Conservation (phyloP, 179 eudicot species). For the Silene vulgaris region DNA sequence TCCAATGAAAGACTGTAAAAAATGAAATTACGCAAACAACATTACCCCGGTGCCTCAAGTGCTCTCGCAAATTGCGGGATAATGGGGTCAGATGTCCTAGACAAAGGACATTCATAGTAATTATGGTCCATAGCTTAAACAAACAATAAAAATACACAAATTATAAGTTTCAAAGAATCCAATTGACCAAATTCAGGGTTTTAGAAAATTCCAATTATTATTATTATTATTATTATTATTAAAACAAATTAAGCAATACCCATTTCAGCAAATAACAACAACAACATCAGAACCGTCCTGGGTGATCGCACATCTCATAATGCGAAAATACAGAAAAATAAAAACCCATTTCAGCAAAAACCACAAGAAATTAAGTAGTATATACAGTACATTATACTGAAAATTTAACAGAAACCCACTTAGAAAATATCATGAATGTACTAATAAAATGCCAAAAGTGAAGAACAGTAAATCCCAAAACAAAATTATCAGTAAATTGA, state of each 20-base stretch:
- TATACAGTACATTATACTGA: not conserved
- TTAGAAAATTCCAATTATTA: not conserved
- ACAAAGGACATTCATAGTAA: not conserved
- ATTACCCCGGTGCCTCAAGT: no score
- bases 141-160: not conserved
- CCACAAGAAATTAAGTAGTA: not conserved
- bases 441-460: not conserved
- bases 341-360: constrained; percentile 9
- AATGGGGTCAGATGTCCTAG: not conserved
- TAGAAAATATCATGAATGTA: constrained; percentile 9
- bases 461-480: not conserved
- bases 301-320: no score
- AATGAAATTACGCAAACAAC: no score
- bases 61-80: no score
- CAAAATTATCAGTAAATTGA: not conserved
- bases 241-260: not conserved
- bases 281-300: no score
- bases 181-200: not conserved
- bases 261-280: not conserved
- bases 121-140: not conserved
- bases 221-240: not conserved
- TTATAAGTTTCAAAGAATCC: no score
- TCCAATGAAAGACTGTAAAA: no score
- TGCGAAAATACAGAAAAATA: not conserved
- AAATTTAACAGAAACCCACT: constrained; percentile 16